Base-by-base conservation (phyloP, 148 eudicot genomes). In the Talinum fruticosum region DNA sequence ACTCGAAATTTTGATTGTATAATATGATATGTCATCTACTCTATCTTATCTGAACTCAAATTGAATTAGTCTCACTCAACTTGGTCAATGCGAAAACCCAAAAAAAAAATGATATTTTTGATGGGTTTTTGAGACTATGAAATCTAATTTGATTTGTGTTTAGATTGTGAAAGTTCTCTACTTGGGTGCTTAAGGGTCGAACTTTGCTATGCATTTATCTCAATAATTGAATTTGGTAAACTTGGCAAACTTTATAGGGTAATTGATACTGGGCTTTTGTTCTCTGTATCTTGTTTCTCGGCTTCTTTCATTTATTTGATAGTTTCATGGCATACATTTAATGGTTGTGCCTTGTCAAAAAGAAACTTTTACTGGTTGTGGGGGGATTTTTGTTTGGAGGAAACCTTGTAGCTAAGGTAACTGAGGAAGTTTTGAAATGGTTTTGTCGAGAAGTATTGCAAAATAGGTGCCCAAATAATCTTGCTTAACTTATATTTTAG, bases 121-220 rank as follows among this genome's bases (percentile, higher is more conserved):
- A 65, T 65, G 35, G 34, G 29, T 53, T 75, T 75, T 49, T n/a
- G 28, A n/a, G 24, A 33, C 73, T 41, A 10, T 24, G n/a, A n/a
- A n/a, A n/a, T n/a, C n/a, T n/a, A n/a, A n/a, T 71, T n/a, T 44
- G 73, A 44, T 71, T 0, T 71, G 10, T 26, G 73, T 57, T 57
- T 33, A 41, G 35, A 2, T 35, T 37, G 41, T 49, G 8, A 49
- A 65, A 72, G 79, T 76, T 76, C 30, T 59, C 0, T 53, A 33
- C 64, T 68, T 73, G 73, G n/a, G 24, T 68, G 79, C 59, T 76
- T 71, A 14, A 14, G 6, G 35, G 53, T 54, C 66, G n/a, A 35
- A 37, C 29, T 54, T n/a, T 49, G 54, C 2, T 34, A 1, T 72
- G 12, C 26, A 23, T 57, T 34, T 77, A 51, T n/a, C 67, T 19